These are phyloP conservation scores for Candida wancherniae DNA, from an alignment of 805 yeast genomes.

Conservation along the genomic window DNA sequence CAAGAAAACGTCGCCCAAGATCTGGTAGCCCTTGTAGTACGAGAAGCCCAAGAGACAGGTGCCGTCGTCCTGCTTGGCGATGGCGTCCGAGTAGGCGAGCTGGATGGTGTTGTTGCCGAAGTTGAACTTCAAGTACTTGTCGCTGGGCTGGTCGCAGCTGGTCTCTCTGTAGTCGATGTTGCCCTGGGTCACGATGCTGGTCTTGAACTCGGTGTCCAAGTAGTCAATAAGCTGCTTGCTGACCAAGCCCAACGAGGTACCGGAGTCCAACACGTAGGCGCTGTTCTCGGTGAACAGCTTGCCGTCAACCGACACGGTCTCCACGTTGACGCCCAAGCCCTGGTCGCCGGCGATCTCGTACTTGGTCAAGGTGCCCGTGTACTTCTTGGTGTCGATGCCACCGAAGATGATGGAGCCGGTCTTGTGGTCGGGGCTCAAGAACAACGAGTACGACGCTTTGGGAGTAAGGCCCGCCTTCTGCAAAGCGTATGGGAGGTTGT, in stretches of 20 bases:
- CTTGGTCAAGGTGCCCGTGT: conserved; percentile 14
- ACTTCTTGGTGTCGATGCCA: conserved; percentile 39
- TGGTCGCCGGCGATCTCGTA: conserved; percentile 6
- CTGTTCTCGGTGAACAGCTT: conserved; percentile 1
- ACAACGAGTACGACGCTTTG: conserved; percentile 58
- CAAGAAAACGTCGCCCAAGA: conserved; percentile 17
- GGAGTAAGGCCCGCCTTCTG: conserved; percentile 53
- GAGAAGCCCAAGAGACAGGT: conserved; percentile 12
- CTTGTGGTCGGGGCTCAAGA: conserved; percentile 37
- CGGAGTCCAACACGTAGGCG: conserved; percentile 13
- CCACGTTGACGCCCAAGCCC: conserved; percentile 7
- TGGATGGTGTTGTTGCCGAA: conserved; percentile 9
- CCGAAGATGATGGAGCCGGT: conserved; percentile 37
- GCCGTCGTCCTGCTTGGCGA: conserved; percentile 5
- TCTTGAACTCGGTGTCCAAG: conserved; percentile 8
- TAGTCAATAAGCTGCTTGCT: conserved; percentile 4
- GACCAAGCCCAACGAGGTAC: conserved; percentile 12
- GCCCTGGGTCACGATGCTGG: conserved; percentile 4
- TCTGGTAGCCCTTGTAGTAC: conserved; percentile 5
- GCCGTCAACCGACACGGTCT: conserved; percentile 6
- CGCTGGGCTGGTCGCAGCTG: conserved; percentile 13
- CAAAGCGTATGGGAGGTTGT: conserved; percentile 61
- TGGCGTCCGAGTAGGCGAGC: conserved; percentile 8
- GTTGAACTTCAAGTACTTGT: conserved; percentile 11
- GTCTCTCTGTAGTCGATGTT: conserved; percentile 6